Evolutionary conservation across 495 filamentous ascomycete species (phyloP).

Genomic region (Hyaloscypha bicolor): DNA sequence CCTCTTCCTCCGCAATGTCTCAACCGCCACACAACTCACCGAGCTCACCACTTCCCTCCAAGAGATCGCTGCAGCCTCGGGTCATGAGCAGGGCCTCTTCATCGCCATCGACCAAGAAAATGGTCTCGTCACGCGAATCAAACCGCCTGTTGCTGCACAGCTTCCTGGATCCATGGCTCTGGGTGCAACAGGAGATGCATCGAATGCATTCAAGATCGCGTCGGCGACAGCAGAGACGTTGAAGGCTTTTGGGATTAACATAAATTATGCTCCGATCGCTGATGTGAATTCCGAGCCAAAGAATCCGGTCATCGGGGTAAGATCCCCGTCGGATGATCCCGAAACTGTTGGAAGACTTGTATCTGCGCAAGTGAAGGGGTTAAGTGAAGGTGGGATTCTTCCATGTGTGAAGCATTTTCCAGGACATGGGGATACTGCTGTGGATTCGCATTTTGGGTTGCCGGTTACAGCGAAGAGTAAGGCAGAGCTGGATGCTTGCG

Average conservation of each 20-base stretch:
- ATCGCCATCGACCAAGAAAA: slow-evolving; percentile 93
- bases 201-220: slow-evolving; percentile 76
- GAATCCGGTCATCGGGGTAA: slow-evolving; percentile 82
- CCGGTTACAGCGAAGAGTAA: slow-evolving; percentile 87
- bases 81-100: slow-evolving; percentile 76
- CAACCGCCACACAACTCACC: slow-evolving; percentile 44
- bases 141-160: slow-evolving; percentile 46
- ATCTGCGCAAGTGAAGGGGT: slow-evolving; percentile 82
- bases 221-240: slow-evolving; percentile 87
- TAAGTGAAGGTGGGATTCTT: slow-evolving; percentile 76
- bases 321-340: slow-evolving; percentile 81
- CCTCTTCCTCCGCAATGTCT: slow-evolving; percentile 49
- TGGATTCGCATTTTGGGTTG: slow-evolving; percentile 80
- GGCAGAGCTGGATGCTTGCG: slow-evolving; percentile 77
- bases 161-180: slow-evolving; percentile 85
- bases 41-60: slow-evolving; percentile 66
- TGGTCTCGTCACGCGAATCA: slow-evolving; percentile 77
- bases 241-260: slow-evolving; percentile 81
- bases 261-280: slow-evolving; percentile 84
- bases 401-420: slow-evolving; percentile 93
- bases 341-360: slow-evolving; percentile 85
- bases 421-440: slow-evolving; percentile 87
- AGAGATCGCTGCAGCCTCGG: slow-evolving; percentile 78
- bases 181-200: slow-evolving; percentile 75
- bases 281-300: slow-evolving; percentile 87